Evolutionary conservation across 805 yeast genomes (phyloP).

Genomic region (Saccharomycopsis sp.): DNA sequence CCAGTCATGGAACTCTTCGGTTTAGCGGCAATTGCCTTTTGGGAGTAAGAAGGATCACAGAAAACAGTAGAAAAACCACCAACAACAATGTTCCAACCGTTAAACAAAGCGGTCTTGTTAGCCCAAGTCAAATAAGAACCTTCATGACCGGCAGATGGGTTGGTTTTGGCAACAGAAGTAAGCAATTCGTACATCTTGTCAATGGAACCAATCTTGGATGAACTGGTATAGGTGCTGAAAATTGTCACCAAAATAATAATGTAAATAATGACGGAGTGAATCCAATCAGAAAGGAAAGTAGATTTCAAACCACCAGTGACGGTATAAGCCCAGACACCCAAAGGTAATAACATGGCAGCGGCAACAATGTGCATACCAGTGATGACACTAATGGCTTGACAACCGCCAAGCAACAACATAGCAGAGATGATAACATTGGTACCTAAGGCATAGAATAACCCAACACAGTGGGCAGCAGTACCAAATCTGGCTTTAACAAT

Average conservation of each 20-base stretch:
- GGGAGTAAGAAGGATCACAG: slow-evolving; percentile 35
- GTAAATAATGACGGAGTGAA: slow-evolving; percentile 39
- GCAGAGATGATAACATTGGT: slow-evolving; percentile 35
- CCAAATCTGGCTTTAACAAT: slow-evolving; percentile 36
- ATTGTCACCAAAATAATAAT: slow-evolving; percentile 32
- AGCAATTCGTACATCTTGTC: slow-evolving; percentile 37
- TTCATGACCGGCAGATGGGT: slow-evolving; percentile 30
- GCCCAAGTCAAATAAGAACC: slow-evolving; percentile 33
- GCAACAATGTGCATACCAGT: slow-evolving; percentile 42
- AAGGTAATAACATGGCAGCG: slow-evolving; percentile 37
- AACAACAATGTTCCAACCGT: slow-evolving; percentile 28
- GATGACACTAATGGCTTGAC: slow-evolving; percentile 34
- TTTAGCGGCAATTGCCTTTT: slow-evolving; percentile 38
- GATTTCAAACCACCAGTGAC: slow-evolving; percentile 46
- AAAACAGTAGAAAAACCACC: slow-evolving; percentile 32
- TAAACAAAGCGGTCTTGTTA: slow-evolving; percentile 29
- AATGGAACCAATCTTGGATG: slow-evolving; percentile 36
- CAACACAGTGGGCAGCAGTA: slow-evolving; percentile 31
- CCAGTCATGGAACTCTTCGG: slow-evolving; percentile 30
- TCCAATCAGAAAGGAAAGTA: slow-evolving; percentile 47
- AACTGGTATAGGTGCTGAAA: slow-evolving; percentile 31
- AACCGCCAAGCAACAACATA: slow-evolving; percentile 39
- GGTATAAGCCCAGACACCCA: slow-evolving; percentile 43
- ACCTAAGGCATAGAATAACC: slow-evolving; percentile 33
- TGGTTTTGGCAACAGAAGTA: slow-evolving; percentile 28